Base-by-base conservation (phyloP, 306 rosid genomes). In the Chamaecrista fasciculata region DNA sequence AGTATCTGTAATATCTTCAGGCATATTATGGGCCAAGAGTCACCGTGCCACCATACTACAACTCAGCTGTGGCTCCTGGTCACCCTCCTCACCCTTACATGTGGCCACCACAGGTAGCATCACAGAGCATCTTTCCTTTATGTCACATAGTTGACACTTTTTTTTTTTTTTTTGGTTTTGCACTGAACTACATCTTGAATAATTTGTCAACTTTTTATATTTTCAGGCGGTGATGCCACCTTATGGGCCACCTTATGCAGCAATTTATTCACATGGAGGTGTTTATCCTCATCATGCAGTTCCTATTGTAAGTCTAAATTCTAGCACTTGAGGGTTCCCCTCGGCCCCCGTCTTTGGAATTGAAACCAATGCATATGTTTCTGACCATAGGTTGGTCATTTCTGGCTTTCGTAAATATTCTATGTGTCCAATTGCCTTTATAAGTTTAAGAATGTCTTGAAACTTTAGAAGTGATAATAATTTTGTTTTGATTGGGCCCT, bases 41-140 rank as follows among this genome's bases (percentile, higher is more conserved):
- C 70, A 47, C 90, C 66, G 60, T 90, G 25, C 97, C 95, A 28
- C 91, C 97, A 63, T 91, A 84, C 77, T 94, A 84, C 85, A 94
- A 82, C 79, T 62, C 96, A 19, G 85, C 92, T 24, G 82, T 80
- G 52, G 83, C 89, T 72, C 73, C 96, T 25, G 96, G 92, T 71
- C 99, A 88, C 34, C 80, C 95, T 62, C 95, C 95, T 67, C 99
- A 87, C 67, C 96, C 99, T 51, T 94, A 87, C 71, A 88, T 94
- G 89, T 91, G 99, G 99, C 91, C 99, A 59, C 91, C 98, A 42
- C 99, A 94, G 95, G 99, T 91, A 82, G 58, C 55, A 56, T 42
- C 61, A 52, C 29, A 9, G 58, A 14, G 70, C 60, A 52, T 68
- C 23, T 33, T 71, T 62, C 20, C 52, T 69, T 77, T 47, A 63